Evolutionary conservation across 192 early-diverging fungal genomes (phyloP), one percentile per base, ranked within the genome.

Genomic region (Phycomyces nitens): DNA sequence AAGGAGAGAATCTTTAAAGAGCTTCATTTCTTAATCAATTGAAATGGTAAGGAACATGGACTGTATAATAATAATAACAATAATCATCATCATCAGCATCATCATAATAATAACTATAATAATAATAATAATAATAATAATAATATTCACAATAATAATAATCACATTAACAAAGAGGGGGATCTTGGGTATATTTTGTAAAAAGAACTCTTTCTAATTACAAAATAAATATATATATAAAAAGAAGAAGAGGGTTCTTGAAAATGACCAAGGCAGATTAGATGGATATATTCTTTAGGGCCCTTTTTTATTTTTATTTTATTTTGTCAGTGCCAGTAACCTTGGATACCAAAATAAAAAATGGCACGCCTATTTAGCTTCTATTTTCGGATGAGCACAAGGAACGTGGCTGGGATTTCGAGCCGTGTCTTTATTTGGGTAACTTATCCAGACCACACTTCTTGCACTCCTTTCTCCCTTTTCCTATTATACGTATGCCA

Each of bases 351-450:
- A 54, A 54, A 54, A 54, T 14, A 23, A 54, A 50, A 22, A 29
- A 55, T 29, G 23, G 18, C 53, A 23, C 26, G 20, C 29, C 15
- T 7, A 39, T 7, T 55, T 29, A 5, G 12, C 5, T 56, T 27
- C 20, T 39, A 27, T 56, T 26, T 40, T 15, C 16, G 29, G 29
- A 44, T 40, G 27, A 40, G 26, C 39, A 55, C 21, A 58, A 58
- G 62, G 52, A 53, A 64, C 51, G 52, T 55, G 51, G 34, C 38
- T 40, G 40, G 15, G 11, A 11, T 60, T 38, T 64, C 47, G 44
- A 29, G 40, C 21, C 15, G 7, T 24, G 52, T 64, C 62, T 64
- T 64, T 43, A 53, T 64, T 64, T 64, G 53, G 62, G 29, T 53
- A 50, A 50, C 3, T 20, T 50, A 20, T 50, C 49, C 49, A 20